Evolutionary conservation across 1,139 yeast genomes (phyloP).

Genomic region (Sugiyamaella paludigena): DNA sequence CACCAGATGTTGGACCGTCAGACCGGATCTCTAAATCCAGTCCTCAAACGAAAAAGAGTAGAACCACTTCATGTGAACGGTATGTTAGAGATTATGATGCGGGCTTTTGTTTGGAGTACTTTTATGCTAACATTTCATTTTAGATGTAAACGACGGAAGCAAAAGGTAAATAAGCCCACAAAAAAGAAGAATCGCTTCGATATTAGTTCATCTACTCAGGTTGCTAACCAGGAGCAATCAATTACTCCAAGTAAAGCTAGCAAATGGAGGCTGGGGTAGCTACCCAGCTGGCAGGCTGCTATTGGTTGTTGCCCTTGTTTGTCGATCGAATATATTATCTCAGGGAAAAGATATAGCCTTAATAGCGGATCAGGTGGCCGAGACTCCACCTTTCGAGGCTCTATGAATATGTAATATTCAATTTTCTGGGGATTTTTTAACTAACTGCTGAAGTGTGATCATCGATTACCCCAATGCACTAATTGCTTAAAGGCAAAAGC

Average conservation of each 20-base stretch:
- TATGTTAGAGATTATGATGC: conserved; percentile 9
- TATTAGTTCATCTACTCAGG: too few species aligned
- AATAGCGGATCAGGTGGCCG: too few species aligned
- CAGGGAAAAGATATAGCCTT: too few species aligned
- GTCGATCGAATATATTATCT: too few species aligned
- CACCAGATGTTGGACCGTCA: conserved; percentile 3
- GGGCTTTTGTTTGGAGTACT: background rate
- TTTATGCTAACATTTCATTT: background rate
- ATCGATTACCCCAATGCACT: conserved; percentile 57
- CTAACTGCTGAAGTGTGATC: conserved; percentile 48
- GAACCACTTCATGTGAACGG: conserved; percentile 34
- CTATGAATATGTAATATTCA: background rate
- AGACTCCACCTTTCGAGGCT: too few species aligned
- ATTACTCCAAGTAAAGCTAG: too few species aligned
- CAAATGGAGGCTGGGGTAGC: too few species aligned
- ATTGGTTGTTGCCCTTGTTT: too few species aligned
- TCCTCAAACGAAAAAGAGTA: conserved; percentile 13
- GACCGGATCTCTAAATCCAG: conserved; percentile 6
- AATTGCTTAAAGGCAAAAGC: conserved; percentile 59
- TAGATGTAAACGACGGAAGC: conserved; percentile 31
- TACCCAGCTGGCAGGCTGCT: too few species aligned
- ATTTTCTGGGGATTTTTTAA: background rate
- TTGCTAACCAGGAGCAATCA: too few species aligned
- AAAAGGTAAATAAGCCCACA: conserved; percentile 21
- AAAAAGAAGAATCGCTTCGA: too few species aligned